Percentiles rank a stretch among this genome's conserved stretches.
Evolutionary conservation across 2,329 filamentous ascomycete genomes (phyloP).

Genomic region (Aspergillus chevalieri): DNA sequence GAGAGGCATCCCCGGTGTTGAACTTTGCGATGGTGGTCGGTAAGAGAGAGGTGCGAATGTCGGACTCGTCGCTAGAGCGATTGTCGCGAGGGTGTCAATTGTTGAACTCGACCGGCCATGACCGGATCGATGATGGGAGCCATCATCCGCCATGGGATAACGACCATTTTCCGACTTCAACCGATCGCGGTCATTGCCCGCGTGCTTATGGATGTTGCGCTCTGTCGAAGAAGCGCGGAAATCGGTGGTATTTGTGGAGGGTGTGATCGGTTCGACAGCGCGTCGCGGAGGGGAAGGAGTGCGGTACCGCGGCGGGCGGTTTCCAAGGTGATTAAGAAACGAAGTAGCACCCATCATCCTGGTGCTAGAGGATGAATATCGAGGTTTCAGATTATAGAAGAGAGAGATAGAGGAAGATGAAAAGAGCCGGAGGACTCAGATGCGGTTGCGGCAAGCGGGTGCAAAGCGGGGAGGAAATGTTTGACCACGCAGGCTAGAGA

Average conservation of each 20-base stretch:
- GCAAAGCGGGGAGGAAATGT: conserved; percentile 34
- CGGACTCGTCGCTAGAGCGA: conserved; percentile 45
- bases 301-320: conserved; percentile 38
- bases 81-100: conserved; percentile 46
- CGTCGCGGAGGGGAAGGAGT: conserved; percentile 43
- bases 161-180: conserved; percentile 15
- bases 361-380: conserved; percentile 1
- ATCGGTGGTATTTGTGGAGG: conserved; percentile 24
- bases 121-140: conserved; percentile 25
- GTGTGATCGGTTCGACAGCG: conserved; percentile 43
- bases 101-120: conserved; percentile 43
- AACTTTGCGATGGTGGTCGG: conserved; percentile 24
- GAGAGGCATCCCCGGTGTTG: conserved; percentile 18
- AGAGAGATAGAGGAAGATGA: conserved; percentile 14
- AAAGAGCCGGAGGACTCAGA: conserved; percentile 10
- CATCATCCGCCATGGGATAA: conserved; percentile 15
- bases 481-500: conserved; percentile 37
- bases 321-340: conserved; percentile 28
- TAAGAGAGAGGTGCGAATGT: conserved; percentile 34
- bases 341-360: conserved; percentile 37
- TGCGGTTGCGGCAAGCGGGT: conserved; percentile 31
- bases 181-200: conserved; percentile 19
- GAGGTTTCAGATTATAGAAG: conserved; percentile 5
- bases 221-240: conserved; percentile 25
- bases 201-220: conserved; percentile 19